These are phyloP conservation scores for Vinca minor DNA, from an alignment of 257 asterid species.

Conservation along the genomic window DNA sequence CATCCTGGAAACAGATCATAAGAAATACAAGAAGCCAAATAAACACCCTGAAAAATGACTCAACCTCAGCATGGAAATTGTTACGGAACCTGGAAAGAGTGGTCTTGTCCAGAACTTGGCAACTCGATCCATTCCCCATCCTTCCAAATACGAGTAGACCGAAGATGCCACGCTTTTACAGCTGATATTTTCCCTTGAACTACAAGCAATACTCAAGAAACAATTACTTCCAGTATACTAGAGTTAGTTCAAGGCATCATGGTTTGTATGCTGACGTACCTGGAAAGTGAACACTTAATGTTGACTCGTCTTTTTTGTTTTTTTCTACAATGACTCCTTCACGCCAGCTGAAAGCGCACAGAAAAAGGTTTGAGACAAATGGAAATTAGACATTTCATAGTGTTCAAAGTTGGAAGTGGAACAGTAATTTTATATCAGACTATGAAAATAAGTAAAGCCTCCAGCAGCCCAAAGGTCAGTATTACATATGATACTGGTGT, in stretches of 20 bases:
- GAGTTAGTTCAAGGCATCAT: background rate
- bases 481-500: too few relatives aligned
- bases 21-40: background rate
- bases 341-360: slow-evolving; percentile 59
- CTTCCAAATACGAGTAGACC: slow-evolving; percentile 77
- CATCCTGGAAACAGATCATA: slow-evolving; percentile 36
- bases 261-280: slow-evolving; percentile 37
- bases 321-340: slow-evolving; percentile 81
- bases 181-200: slow-evolving; percentile 50
- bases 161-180: slow-evolving; percentile 71
- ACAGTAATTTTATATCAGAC: background rate
- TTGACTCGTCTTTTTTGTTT: slow-evolving; percentile 55
- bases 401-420: background rate
- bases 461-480: background rate
- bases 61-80: background rate
- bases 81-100: slow-evolving; percentile 46
- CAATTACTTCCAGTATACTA: slow-evolving; percentile 2
- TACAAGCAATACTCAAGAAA: slow-evolving; percentile 25
- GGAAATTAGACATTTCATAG: background rate
- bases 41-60: background rate
- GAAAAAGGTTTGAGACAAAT: slow-evolving; percentile 6
- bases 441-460: background rate
- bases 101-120: slow-evolving; percentile 39
- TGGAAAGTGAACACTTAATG: slow-evolving; percentile 60
- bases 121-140: slow-evolving; percentile 83